Percentiles rank a stretch among this genome's conserved stretches.
Evolutionary conservation across 306 rosid genomes (phyloP).

Genomic region (Lithocarpus polystachyus): DNA sequence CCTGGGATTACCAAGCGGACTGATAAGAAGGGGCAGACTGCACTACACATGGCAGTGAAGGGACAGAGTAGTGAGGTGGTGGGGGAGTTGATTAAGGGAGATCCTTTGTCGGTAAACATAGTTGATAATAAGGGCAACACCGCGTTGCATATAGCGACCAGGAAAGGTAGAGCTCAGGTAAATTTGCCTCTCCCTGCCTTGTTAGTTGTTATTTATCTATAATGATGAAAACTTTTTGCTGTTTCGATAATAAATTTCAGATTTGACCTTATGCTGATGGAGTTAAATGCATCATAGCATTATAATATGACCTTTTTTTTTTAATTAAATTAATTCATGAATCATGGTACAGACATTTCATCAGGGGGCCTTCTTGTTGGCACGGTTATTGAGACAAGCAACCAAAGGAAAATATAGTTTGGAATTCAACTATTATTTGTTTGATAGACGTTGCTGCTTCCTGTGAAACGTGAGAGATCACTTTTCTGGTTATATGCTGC

Average conservation of each 20-base stretch:
- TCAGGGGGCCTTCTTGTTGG: too few species aligned
- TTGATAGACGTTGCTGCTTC: neutral
- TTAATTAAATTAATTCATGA: neutral
- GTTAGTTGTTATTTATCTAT: neutral
- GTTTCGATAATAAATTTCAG: neutral
- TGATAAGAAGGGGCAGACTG: conserved; percentile 95
- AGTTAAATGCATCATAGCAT: too few species aligned
- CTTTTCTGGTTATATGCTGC: neutral
- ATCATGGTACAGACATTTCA: too few species aligned
- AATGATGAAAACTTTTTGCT: neutral
- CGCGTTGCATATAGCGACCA: conserved; percentile 76
- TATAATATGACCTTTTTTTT: neutral
- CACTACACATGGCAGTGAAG: conserved; percentile 96
- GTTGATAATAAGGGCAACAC: conserved; percentile 79
- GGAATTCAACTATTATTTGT: neutral
- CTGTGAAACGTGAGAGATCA: too few species aligned
- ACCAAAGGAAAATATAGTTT: too few species aligned
- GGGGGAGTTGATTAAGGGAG: conserved; percentile 60
- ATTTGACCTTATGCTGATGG: neutral
- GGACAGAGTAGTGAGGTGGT: conserved; percentile 81
- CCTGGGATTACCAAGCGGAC: conserved; percentile 49
- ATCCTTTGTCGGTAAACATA: conserved; percentile 60
- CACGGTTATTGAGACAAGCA: too few species aligned
- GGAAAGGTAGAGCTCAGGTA: conserved; percentile 86
- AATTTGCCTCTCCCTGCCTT: neutral